These are phyloP conservation scores for Gnetum montanum DNA, from an alignment of 75 land plant genomes.

Conservation along the genomic window DNA sequence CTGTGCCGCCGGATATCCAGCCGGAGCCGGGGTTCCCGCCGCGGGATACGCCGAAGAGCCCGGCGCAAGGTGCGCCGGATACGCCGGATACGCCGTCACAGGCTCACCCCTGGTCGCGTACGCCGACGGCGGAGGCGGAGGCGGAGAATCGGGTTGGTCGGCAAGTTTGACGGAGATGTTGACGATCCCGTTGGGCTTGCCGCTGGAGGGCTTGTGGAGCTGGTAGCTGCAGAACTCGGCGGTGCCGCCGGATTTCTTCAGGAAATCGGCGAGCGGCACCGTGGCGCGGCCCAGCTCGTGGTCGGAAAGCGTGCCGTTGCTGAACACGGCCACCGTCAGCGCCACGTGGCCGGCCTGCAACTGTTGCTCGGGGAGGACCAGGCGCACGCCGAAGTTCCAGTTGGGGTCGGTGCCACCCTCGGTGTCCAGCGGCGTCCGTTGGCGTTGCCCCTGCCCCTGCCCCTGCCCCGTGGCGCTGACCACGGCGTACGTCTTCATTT, in stretches of 20 bases:
- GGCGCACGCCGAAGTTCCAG: slow-evolving; percentile 30
- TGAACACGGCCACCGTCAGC: slow-evolving; percentile 9
- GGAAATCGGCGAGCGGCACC: slow-evolving; percentile 11
- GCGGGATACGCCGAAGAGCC: background rate
- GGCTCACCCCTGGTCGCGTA: background rate
- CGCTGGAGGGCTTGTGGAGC: slow-evolving; percentile 23
- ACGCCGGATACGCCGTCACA: slow-evolving; percentile 7
- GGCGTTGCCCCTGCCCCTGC: background rate
- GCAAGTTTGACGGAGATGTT: slow-evolving; percentile 23
- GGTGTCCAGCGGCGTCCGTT: slow-evolving; percentile 11
- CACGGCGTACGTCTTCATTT: slow-evolving; percentile 20
- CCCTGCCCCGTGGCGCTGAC: slow-evolving; percentile 14
- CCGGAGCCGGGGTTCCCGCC: background rate
- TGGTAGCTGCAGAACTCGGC: slow-evolving; percentile 10
- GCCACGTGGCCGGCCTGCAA: background rate
- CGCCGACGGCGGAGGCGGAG: background rate
- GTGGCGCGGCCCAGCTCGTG: slow-evolving; percentile 37
- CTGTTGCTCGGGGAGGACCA: slow-evolving; percentile 18
- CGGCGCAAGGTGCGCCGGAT: slow-evolving; percentile 2
- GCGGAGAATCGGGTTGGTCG: slow-evolving; percentile 2
- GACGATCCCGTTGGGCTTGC: slow-evolving; percentile 24
- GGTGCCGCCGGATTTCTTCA: background rate
- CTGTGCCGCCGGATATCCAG: background rate
- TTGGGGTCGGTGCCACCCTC: slow-evolving; percentile 37
- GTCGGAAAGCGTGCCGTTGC: slow-evolving; percentile 27